phyloP scores from a whole-genome alignment of 257 asterid species.

The Cynanchum wilfordii region DNA sequence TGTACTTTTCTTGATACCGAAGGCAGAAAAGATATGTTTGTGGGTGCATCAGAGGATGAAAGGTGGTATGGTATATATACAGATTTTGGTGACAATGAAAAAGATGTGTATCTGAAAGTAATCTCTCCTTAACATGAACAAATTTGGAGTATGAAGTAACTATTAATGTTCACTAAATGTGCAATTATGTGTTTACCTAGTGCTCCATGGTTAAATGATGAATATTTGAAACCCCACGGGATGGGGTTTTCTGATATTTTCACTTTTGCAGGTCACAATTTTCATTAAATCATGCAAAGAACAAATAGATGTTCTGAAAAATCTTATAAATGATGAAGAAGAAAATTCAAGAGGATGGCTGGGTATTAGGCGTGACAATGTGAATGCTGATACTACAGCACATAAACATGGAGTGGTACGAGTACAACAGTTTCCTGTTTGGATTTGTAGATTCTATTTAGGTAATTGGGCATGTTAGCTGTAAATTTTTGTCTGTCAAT shows the following conservation, averaged over 20 bases:
- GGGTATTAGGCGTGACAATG: conserved; percentile 52
- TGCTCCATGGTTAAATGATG: neutral
- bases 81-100: neutral
- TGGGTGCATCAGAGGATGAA: neutral
- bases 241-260: neutral
- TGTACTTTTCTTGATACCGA: neutral
- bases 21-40: neutral
- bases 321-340: conserved; percentile 64
- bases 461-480: conserved; percentile 1
- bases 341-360: conserved; percentile 87
- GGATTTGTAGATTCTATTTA: neutral
- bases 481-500: neutral
- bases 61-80: neutral
- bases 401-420: conserved; percentile 97
- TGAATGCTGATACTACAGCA: conserved; percentile 75
- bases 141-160: neutral
- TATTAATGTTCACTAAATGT: neutral
- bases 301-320: conserved; percentile 78
- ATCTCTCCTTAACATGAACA: neutral
- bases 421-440: neutral
- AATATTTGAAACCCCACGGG: neutral
- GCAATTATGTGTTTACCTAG: neutral
- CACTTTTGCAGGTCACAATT: conserved; percentile 59
- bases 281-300: conserved; percentile 91
- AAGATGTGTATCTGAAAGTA: neutral